Evolutionary conservation across 2,329 filamentous ascomycete genomes (phyloP), one percentile per base, ranked within the genome.

Genomic region (Alternaria consortialis): DNA sequence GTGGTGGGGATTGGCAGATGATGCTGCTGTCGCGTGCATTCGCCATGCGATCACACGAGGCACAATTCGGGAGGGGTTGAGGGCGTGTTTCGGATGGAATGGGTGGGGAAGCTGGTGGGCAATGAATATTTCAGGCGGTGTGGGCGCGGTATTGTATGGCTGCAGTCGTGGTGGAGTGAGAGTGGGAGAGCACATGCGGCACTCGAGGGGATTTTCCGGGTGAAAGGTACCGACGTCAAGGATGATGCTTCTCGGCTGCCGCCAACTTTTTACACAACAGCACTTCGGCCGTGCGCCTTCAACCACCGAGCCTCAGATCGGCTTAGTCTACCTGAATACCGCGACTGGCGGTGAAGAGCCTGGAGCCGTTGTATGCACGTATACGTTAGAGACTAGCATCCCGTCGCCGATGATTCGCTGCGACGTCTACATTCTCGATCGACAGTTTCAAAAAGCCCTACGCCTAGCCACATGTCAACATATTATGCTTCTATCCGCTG

Each of bases 11-110:
- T 54, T 63, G 65, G 64, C 69, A 64, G 64, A 60, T 70, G 69
- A 66, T 68, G 69, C 62, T 52, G 65, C 64, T 71, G 76, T 77
- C 76, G 75, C 76, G 76, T 78, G 76, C 76, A 75, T 77, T 73
- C 63, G 71, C 72, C 75, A 73, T 74, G 75, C 77, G 75, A 74
- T 74, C 72, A 57, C 62, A 60, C 62, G 50, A 59, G 40, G 44
- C 39, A 46, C 31, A 42, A 32, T 17, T 25, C n/a, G 29, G n/a
- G 50, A 64, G 62, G 62, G 48, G 59, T 58, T 62, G 65, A 20
- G 64, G 68, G 53, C 52, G 57, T 42, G n/a, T 20, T 44, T 37
- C 25, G 53, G 53, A 43, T 9, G 52, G 25, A 53, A 40, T 44
- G 20, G 60, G 58, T 50, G 56, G 48, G 42, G 53, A 44, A 31